Evolutionary conservation across 2,329 filamentous ascomycete species (phyloP).

Genomic region (Pestalotiopsis sp.): DNA sequence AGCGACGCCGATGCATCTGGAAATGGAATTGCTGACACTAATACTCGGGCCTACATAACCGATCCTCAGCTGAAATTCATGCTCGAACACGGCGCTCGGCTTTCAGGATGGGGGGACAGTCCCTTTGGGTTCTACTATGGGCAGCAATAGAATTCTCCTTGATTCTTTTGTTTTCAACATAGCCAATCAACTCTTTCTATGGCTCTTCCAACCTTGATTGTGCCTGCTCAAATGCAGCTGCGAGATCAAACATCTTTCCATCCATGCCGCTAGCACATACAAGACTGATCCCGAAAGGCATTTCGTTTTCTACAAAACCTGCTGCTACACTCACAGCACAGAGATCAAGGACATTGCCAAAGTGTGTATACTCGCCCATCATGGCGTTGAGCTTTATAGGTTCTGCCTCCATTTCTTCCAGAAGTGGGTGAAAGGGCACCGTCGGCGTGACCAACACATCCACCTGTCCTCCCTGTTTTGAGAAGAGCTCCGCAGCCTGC

Average conservation of each 20-base stretch:
- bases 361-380: conserved; percentile 54
- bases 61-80: no score
- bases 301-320: conserved; percentile 22
- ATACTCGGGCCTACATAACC: no score
- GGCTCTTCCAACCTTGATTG: neutral
- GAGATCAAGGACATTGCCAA: conserved; percentile 57
- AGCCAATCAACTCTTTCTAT: neutral
- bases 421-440: conserved; percentile 47
- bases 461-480: conserved; percentile 33
- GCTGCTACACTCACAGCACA: conserved; percentile 41
- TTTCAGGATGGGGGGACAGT: no score
- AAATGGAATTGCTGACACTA: no score
- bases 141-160: no score
- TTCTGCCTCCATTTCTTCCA: conserved; percentile 51
- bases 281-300: conserved; percentile 41
- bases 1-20: no score
- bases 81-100: no score
- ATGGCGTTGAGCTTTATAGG: conserved; percentile 52
- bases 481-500: conserved; percentile 22
- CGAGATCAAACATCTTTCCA: conserved; percentile 34
- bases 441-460: conserved; percentile 54
- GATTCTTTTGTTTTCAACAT: neutral
- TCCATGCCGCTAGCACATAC: conserved; percentile 36
- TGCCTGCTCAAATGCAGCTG: neutral
- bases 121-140: no score